phyloP scores from a whole-genome alignment of 805 yeast species.

The Kuraishia capsulata region DNA sequence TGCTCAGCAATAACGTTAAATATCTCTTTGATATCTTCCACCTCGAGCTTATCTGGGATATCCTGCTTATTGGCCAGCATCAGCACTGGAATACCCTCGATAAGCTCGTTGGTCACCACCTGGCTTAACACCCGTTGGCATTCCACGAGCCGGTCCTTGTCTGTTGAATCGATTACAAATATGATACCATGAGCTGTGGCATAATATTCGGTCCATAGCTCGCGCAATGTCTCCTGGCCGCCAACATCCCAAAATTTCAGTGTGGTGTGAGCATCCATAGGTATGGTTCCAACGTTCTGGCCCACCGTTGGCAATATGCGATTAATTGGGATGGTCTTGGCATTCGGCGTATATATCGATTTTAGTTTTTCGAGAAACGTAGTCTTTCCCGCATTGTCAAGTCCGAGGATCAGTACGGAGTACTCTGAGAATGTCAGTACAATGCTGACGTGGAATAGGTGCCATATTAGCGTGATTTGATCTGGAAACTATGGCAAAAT shows the following conservation, averaged over 20 bases:
- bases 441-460: no score
- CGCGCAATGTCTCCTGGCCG: constrained; percentile 80
- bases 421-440: constrained; percentile 34
- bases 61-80: constrained; percentile 97
- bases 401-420: constrained; percentile 73
- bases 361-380: constrained; percentile 65
- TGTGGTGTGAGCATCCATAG: constrained; percentile 27
- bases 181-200: constrained; percentile 83
- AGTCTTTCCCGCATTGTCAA: constrained; percentile 96
- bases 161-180: constrained; percentile 89
- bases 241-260: constrained; percentile 95
- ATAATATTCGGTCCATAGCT: constrained; percentile 85
- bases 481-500: not conserved
- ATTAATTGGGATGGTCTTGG: constrained; percentile 39
- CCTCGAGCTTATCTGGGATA: constrained; percentile 56
- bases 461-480: not conserved
- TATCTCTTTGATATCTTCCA: constrained; percentile 73
- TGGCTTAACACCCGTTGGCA: constrained; percentile 57
- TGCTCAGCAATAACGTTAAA: constrained; percentile 76
- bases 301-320: constrained; percentile 91
- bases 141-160: constrained; percentile 72
- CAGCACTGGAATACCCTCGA: constrained; percentile 77
- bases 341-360: constrained; percentile 36
- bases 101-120: constrained; percentile 50
- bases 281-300: constrained; percentile 62